phyloP scores from a whole-genome alignment of 257 asterid species.

The Przewalskia tangutica region DNA sequence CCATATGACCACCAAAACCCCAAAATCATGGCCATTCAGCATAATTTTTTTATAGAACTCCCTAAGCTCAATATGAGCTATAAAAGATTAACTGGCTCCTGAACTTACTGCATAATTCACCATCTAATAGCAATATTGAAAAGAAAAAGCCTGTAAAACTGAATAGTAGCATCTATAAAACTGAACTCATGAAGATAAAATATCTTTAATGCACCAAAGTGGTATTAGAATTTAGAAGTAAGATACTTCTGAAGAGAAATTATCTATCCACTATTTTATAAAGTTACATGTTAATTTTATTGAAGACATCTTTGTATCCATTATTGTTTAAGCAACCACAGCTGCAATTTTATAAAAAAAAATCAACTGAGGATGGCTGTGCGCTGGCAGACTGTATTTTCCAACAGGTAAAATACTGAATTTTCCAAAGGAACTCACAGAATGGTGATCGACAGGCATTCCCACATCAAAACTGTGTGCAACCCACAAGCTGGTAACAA shows the following conservation, averaged over 20 bases:
- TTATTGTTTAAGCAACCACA: not conserved
- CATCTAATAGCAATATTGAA: not conserved
- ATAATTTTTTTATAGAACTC: not conserved
- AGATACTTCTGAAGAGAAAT: not conserved
- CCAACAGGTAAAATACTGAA: not conserved
- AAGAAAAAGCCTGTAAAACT: not conserved
- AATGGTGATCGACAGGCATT: constrained; percentile 39
- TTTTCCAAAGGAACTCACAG: constrained; percentile 35
- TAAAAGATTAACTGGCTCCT: not conserved
- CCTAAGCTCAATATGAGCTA: not conserved
- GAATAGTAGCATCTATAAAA: not conserved
- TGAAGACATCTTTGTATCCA: not conserved
- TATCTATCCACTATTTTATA: not conserved
- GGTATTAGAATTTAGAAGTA: not conserved
- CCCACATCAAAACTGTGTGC: constrained; percentile 65
- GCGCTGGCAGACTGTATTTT: not conserved
- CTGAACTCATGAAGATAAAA: not conserved
- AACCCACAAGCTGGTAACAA: constrained; percentile 81
- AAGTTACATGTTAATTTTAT: not conserved
- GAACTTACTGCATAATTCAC: not conserved
- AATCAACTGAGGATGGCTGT: not conserved
- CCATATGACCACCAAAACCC: not conserved
- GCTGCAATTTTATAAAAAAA: not conserved
- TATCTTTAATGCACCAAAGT: not conserved
- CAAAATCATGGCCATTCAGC: not conserved